Evolutionary conservation across 768 basidiomycete genomes (phyloP), one percentile per base, ranked within the genome.

Genomic region (Sutorius australiensis): DNA sequence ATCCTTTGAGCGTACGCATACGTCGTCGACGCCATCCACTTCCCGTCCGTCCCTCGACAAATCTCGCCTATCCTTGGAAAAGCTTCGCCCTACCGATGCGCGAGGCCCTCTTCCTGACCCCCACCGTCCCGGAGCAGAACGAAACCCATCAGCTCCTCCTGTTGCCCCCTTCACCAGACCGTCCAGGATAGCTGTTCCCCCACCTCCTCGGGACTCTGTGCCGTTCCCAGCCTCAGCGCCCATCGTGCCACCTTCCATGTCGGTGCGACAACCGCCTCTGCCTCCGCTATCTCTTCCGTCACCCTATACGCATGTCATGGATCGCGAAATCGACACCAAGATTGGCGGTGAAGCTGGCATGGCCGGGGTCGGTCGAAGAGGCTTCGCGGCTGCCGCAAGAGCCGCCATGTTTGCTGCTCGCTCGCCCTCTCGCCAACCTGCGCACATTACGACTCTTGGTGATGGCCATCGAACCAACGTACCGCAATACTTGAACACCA

Each of bases 341-440:
- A 77, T 64, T 3, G 88, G 89, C 4, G 89, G 89, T 7, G 82
- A 77, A 48, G 89, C 88, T 9, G 88, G 89, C 1, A 94, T 95
- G 92, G 92, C 92, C 0, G 92, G 92, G 9, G 91, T 95, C 7
- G 92, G 92, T 8, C 75, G 92, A 54, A 74, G 92, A 59, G 92
- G 89, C 0, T 93, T 93, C 54, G 77, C 76, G 12, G 88, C 91
- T 16, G 88, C 81, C 10, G 83, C 86, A 48, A 81, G 82, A 40
- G 84, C 84, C 0, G 82, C 82, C 8, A 72, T 83, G 75, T 71
- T 77, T 55, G 52, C 72, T 32, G 16, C 66, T 36, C 49, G 45
- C 42, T 16, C 67, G 11, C 55, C 65, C 31, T 41, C 42, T n/a
- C 51, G 49, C 28, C 55, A 40, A 17, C 48, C 40, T 24, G 14